Evolutionary conservation across 805 yeast genomes (phyloP).

Genomic region (Candida oleophila): DNA sequence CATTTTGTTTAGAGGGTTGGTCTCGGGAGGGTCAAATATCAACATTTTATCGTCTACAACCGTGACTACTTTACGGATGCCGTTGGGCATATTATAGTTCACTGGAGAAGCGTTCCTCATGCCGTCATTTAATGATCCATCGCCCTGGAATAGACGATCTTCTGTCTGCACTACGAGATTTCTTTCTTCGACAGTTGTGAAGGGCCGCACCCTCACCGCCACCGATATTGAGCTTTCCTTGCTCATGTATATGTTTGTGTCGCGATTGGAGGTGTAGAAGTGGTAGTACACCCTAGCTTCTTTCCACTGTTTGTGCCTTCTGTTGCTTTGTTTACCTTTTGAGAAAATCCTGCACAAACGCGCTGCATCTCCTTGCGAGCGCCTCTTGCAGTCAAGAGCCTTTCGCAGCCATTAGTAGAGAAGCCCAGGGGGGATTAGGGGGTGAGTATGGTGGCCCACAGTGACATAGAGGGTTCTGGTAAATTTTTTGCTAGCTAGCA

Average conservation of each 20-base stretch:
- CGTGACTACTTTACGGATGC: slow-evolving; percentile 67
- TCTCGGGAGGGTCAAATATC: slow-evolving; percentile 80
- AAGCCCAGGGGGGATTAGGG: too few species aligned
- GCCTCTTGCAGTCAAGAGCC: background rate
- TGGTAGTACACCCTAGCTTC: too few species aligned
- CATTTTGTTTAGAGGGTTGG: slow-evolving; percentile 56
- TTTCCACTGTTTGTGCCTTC: background rate
- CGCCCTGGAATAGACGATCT: slow-evolving; percentile 48
- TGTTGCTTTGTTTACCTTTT: background rate
- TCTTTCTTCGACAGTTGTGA: slow-evolving; percentile 57
- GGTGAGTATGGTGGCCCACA: too few species aligned
- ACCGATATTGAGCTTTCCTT: slow-evolving; percentile 66
- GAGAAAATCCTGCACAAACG: background rate
- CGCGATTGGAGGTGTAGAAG: too few species aligned
- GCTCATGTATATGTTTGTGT: slow-evolving; percentile 3
- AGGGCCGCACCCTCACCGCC: slow-evolving; percentile 83
- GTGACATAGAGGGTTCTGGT: too few species aligned
- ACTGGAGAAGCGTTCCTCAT: background rate
- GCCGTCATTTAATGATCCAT: slow-evolving; percentile 24
- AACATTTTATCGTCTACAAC: slow-evolving; percentile 85
- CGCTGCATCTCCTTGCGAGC: background rate
- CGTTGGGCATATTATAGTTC: slow-evolving; percentile 32
- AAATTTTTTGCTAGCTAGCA: too few species aligned
- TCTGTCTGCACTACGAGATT: slow-evolving; percentile 43
- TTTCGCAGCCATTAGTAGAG: background rate